A percentile compares a stretch with the other conserved stretches of the same genome.
Evolutionary conservation across 306 rosid genomes (phyloP).

Genomic region (Argentina anserina): DNA sequence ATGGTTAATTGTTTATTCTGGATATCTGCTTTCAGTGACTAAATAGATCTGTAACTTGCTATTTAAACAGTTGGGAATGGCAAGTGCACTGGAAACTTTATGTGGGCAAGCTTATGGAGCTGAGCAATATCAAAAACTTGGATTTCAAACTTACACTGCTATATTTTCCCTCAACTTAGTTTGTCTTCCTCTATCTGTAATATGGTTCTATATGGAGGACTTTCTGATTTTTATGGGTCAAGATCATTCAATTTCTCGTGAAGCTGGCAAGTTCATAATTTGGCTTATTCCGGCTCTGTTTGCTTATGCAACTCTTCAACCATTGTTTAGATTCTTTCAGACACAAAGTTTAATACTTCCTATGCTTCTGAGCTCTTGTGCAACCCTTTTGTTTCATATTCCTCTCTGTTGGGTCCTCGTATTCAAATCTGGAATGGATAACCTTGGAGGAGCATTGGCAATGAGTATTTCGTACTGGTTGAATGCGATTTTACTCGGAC

Average conservation of each 20-base stretch:
- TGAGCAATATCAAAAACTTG: constrained; percentile 32
- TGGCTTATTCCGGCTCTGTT: constrained; percentile 77
- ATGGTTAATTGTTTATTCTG: background rate
- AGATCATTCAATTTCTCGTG: constrained; percentile 63
- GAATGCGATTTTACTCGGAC: constrained; percentile 48
- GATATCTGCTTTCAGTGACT: background rate
- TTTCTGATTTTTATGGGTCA: constrained; percentile 63
- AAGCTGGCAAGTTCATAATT: constrained; percentile 51
- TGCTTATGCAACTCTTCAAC: constrained; percentile 58
- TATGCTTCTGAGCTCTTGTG: constrained; percentile 46
- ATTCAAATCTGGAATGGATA: constrained; percentile 42
- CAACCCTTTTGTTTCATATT: constrained; percentile 40
- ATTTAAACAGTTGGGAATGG: constrained; percentile 38
- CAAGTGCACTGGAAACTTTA: constrained; percentile 44
- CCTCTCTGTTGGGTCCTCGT: constrained; percentile 73
- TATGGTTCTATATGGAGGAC: constrained; percentile 59
- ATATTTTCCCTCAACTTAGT: constrained; percentile 45
- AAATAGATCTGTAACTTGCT: background rate
- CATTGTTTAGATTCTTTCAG: constrained; percentile 57
- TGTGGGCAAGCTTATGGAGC: constrained; percentile 53
- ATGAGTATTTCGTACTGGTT: constrained; percentile 57
- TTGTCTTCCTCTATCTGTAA: constrained; percentile 49
- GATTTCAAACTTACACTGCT: constrained; percentile 28
- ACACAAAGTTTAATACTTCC: constrained; percentile 63
- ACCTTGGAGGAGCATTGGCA: constrained; percentile 74